These are phyloP conservation scores for Pichia terricola DNA, from an alignment of 1,139 yeast genomes.

Conservation along the genomic window DNA sequence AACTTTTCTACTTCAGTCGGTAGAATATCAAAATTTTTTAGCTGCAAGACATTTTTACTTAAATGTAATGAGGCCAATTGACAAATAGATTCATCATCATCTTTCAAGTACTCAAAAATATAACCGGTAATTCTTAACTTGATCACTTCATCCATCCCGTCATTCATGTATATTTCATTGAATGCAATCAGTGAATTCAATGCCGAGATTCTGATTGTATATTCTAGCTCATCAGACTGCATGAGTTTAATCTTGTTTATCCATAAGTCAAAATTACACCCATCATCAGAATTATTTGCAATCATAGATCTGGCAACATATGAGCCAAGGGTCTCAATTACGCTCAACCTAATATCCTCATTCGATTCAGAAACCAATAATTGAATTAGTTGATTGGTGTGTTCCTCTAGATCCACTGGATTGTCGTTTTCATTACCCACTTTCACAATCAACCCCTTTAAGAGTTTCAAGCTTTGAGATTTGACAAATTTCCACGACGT, in stretches of 20 bases:
- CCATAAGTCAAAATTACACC: slow-evolving; percentile 24
- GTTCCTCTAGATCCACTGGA: not conserved
- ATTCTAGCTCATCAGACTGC: slow-evolving; percentile 36
- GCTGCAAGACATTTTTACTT: slow-evolving; percentile 18
- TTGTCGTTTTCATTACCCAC: not conserved
- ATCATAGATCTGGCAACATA: slow-evolving; percentile 23
- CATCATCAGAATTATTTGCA: slow-evolving; percentile 6
- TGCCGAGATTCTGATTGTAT: slow-evolving; percentile 38
- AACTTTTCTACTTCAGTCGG: slow-evolving; percentile 26
- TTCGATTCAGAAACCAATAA: slow-evolving; percentile 24
- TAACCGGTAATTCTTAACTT: slow-evolving; percentile 18
- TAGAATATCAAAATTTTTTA: slow-evolving; percentile 13
- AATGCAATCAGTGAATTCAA: slow-evolving; percentile 34
- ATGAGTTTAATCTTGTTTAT: slow-evolving; percentile 24
- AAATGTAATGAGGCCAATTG: slow-evolving; percentile 29
- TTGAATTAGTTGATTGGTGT: slow-evolving; percentile 21
- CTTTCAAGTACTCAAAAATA: slow-evolving; percentile 38
- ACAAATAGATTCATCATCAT: slow-evolving; percentile 52
- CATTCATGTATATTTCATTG: slow-evolving; percentile 8
- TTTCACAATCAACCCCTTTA: slow-evolving; percentile 24
- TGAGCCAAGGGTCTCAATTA: slow-evolving; percentile 43
- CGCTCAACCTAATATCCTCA: slow-evolving; percentile 38
- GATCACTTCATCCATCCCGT: slow-evolving; percentile 1
- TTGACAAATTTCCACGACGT: slow-evolving; percentile 35
- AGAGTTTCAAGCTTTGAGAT: slow-evolving; percentile 32